A percentile compares a stretch with the other conserved stretches of the same genome.
phyloP scores from a whole-genome alignment of 345 rosid genomes.

The Lepidium africanum region DNA sequence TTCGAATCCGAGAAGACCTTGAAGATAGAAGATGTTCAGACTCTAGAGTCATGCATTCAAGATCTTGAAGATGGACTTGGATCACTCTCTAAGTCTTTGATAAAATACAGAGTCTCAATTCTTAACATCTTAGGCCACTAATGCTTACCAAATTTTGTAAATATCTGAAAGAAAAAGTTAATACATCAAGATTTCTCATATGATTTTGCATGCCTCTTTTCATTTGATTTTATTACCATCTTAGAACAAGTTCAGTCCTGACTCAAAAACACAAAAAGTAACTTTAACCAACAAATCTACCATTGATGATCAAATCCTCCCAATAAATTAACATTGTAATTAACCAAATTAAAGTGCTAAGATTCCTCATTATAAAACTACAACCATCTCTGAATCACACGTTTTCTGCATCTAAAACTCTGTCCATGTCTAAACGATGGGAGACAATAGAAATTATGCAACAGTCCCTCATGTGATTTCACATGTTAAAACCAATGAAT shows the following conservation, averaged over 20 bases:
- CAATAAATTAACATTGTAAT: too few relatives aligned
- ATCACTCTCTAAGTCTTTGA: constrained; percentile 18
- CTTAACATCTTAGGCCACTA: constrained; percentile 31
- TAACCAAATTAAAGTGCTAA: neutral
- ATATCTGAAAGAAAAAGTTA: neutral
- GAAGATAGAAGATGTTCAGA: constrained; percentile 17
- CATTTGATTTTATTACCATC: too few relatives aligned
- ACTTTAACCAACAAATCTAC: too few relatives aligned
- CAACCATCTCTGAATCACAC: neutral
- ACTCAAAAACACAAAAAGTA: too few relatives aligned
- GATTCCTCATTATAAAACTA: neutral
- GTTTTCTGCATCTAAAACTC: neutral
- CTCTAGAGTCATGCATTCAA: constrained; percentile 28
- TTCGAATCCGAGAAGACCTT: constrained; percentile 2
- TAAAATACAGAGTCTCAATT: constrained; percentile 36
- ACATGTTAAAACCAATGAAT: neutral
- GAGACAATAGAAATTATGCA: neutral
- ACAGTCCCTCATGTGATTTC: neutral
- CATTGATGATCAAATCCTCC: too few relatives aligned
- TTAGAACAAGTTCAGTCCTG: too few relatives aligned
- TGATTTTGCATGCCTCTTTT: too few relatives aligned
- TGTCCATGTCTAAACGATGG: neutral
- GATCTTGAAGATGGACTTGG: constrained; percentile 35
- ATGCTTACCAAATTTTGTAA: neutral
- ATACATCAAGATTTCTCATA: neutral